A percentile compares a stretch with the other conserved stretches of the same genome.
Conservation (phyloP, 352 stramenopile genomes). For the Pythium vanterpoolii region DNA sequence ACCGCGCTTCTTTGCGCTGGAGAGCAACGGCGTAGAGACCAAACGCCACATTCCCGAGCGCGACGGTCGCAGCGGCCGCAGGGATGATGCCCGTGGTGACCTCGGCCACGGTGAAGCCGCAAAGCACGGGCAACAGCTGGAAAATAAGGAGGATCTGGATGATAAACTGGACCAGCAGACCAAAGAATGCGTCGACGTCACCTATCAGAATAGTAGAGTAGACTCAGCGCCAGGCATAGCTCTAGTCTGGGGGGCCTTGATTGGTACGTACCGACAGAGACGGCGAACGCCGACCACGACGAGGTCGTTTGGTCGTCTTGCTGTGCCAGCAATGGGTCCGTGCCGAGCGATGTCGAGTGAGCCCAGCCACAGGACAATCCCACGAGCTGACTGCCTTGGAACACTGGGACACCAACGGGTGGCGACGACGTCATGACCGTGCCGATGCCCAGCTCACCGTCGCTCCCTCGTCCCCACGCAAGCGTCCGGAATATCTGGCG, state of each 20-base stretch:
- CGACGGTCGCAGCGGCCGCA: constrained; percentile 26
- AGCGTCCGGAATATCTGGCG: constrained; percentile 25
- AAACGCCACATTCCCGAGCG: constrained; percentile 34
- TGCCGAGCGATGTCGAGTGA: constrained; percentile 24
- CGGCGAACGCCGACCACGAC: neutral
- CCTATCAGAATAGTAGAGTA: too few relatives aligned
- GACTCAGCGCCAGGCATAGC: neutral
- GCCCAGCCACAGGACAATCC: constrained; percentile 32
- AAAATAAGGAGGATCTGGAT: constrained; percentile 41
- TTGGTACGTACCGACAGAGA: constrained; percentile 20
- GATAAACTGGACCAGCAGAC: constrained; percentile 36
- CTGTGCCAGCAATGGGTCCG: constrained; percentile 8
- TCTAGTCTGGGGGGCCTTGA: too few relatives aligned
- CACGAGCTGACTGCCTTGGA: constrained; percentile 17
- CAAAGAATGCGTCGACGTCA: constrained; percentile 40
- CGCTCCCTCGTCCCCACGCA: constrained; percentile 35
- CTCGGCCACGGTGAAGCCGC: constrained; percentile 23
- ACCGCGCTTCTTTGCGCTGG: constrained; percentile 17
- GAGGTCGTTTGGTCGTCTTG: constrained; percentile 11
- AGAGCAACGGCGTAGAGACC: constrained; percentile 21
- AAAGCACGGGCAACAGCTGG: constrained; percentile 25
- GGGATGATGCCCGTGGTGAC: constrained; percentile 31
- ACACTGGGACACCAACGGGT: constrained; percentile 12
- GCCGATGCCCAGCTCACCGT: constrained; percentile 37
- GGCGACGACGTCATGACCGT: constrained; percentile 17